phyloP scores from a whole-genome alignment of 192 early-diverging fungal species.

The Umbelopsis sp. region DNA sequence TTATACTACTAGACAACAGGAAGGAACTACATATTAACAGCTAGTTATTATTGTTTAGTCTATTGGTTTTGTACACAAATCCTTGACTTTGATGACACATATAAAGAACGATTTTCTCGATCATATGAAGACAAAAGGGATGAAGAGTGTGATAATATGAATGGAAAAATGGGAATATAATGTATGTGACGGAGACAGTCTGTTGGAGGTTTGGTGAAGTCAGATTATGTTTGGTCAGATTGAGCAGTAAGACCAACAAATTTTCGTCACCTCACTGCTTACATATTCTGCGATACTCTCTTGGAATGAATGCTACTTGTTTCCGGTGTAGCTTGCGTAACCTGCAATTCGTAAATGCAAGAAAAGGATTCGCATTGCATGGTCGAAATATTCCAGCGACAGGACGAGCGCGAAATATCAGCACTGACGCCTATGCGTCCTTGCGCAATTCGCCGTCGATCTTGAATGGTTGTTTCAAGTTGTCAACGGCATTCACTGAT shows the following conservation, averaged over 20 bases:
- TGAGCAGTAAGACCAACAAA: too few relatives aligned
- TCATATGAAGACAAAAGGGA: too few relatives aligned
- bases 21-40: not conserved
- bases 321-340: not conserved
- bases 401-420: not conserved
- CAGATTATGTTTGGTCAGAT: too few relatives aligned
- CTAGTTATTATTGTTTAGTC: constrained; percentile 6
- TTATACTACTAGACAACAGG: not conserved
- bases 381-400: not conserved
- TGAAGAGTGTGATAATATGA: too few relatives aligned
- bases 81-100: not conserved
- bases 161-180: too few relatives aligned
- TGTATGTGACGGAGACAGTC: too few relatives aligned
- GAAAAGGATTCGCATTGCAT: not conserved
- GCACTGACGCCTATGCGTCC: not conserved
- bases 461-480: not conserved
- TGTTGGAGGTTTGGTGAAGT: too few relatives aligned
- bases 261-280: too few relatives aligned
- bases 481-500: not conserved
- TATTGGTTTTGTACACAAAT: constrained; percentile 1
- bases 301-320: not conserved
- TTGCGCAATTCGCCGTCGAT: not conserved
- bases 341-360: not conserved
- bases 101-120: not conserved
- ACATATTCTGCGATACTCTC: not conserved